Evolutionary conservation across 2,329 filamentous ascomycete species (phyloP).

Genomic region (Paecilomyces sp.): DNA sequence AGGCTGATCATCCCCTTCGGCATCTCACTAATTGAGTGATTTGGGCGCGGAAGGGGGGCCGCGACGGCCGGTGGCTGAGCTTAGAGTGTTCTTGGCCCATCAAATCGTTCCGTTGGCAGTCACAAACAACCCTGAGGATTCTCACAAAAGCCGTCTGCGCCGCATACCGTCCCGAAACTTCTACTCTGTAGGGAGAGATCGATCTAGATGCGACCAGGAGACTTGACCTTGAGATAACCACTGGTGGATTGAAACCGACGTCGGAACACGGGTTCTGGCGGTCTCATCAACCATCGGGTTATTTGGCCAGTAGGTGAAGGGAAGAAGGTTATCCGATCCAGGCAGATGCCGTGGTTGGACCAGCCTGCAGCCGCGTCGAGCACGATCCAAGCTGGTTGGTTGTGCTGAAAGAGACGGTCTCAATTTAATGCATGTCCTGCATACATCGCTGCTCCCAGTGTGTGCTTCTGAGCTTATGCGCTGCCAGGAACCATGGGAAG

Average conservation of each 20-base stretch:
- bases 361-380: background rate
- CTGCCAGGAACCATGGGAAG: background rate
- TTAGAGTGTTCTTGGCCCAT: background rate
- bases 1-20: background rate
- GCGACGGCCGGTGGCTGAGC: background rate
- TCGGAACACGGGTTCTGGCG: background rate
- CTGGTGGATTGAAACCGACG: background rate
- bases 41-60: background rate
- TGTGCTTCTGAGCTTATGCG: background rate
- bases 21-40: background rate
- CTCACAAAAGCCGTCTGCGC: background rate
- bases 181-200: background rate
- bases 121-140: background rate
- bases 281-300: background rate
- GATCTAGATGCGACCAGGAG: background rate
- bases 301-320: background rate
- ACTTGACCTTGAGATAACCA: background rate
- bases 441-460: background rate
- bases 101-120: background rate
- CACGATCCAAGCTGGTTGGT: background rate
- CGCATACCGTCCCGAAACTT: background rate
- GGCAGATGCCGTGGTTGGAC: background rate
- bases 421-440: background rate
- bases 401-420: background rate
- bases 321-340: background rate